Evolutionary conservation across 805 yeast species (phyloP).

Genomic region (Vanderwaltozyma tropicalis): DNA sequence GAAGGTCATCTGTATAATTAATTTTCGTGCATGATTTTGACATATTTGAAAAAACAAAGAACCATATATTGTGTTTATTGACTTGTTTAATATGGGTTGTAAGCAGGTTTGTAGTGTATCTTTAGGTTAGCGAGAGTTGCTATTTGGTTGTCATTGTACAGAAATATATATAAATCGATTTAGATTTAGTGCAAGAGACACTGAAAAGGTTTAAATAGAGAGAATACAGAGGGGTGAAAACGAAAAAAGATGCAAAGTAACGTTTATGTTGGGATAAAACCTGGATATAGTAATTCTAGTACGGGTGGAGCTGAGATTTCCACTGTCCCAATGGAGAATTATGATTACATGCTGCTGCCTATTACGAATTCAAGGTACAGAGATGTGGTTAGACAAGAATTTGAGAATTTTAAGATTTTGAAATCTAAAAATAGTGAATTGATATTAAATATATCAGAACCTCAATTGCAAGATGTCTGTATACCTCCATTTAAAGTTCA

Average conservation of each 20-base stretch:
- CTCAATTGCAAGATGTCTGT: constrained; percentile 27
- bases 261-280: constrained; percentile 39
- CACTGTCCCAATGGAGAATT: constrained; percentile 16
- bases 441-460: constrained; percentile 19
- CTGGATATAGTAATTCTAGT: constrained; percentile 27
- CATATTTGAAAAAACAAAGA: too few species aligned
- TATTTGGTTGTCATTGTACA: too few species aligned
- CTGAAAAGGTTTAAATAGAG: too few species aligned
- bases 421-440: background rate
- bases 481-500: constrained; percentile 20
- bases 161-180: too few species aligned
- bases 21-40: too few species aligned
- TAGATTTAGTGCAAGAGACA: too few species aligned
- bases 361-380: constrained; percentile 43
- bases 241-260: constrained; percentile 19
- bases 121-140: too few species aligned
- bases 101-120: too few species aligned
- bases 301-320: constrained; percentile 17
- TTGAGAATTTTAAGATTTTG: constrained; percentile 3
- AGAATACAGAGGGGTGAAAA: background rate
- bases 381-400: constrained; percentile 33
- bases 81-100: too few species aligned
- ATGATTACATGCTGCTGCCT: constrained; percentile 43
- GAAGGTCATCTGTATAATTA: too few species aligned
- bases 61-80: too few species aligned